Evolutionary conservation across 257 asterid species (phyloP), one percentile per base, ranked within the genome.

Genomic region (Galeopsis tetrahit): DNA sequence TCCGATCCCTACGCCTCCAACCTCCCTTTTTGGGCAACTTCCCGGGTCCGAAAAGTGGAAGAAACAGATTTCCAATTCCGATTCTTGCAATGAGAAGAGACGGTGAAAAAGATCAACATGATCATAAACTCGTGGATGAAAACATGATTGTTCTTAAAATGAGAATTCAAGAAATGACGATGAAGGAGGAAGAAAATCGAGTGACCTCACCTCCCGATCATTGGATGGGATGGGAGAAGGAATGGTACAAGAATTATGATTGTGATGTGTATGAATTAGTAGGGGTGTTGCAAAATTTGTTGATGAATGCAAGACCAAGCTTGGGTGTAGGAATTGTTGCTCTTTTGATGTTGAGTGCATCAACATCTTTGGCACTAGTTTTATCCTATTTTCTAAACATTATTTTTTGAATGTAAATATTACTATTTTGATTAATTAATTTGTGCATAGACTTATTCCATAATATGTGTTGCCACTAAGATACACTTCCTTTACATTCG

Each of bases 301-400:
- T 83, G 39, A 83, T 85, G 86, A 66, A 79, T 5, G 67, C 68
- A 5, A 74, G 88, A 60, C 88, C 90, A 13, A 42, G 85, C 59
- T 69, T 83, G 40, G 81, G 56, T 70, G 9, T 81, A 32, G 86
- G 85, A 21, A 55, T 69, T 52, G 53, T 77, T 10, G 81, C 57
- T 56, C 71, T 81, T 35, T 40, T 83, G 44, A 46, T 69, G 35
- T 44, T 83, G 39, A 79, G 82, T 63, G 67, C 56, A 13, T 70
- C 88, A 0, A 64, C 78, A 14, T 81, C 86, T 58, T 42, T 78
- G 33, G 70, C 17, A 5, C 1, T 73, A 34, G 56, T 67, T 3
- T 5, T 81, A 10, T 13, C 60, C 3, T 58, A 56, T 70, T 66
- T 79, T 7, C 1, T 71, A 4, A 43, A 74, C 66, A 49, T 21